phyloP scores from a whole-genome alignment of 805 yeast genomes.

The Barnettozyma populi region DNA sequence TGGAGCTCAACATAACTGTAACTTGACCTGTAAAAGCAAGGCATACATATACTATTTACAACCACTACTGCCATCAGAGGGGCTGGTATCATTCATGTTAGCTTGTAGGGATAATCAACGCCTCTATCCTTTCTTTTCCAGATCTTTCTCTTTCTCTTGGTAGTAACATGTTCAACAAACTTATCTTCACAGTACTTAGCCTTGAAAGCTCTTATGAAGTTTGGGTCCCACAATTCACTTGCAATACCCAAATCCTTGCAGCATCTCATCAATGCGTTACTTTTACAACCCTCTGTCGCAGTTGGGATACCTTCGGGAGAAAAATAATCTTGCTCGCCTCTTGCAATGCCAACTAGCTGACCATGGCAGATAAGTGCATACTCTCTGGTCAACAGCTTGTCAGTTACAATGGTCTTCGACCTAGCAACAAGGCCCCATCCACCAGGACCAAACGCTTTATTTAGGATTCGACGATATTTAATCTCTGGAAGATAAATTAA shows the following conservation, averaged over 20 bases:
- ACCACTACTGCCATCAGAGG: not conserved
- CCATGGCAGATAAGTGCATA: conserved; percentile 87
- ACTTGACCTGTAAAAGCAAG: not conserved
- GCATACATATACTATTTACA: not conserved
- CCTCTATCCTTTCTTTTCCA: conserved; percentile 86
- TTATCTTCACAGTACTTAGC: conserved; percentile 66
- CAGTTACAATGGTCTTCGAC: conserved; percentile 73
- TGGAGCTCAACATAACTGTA: no score
- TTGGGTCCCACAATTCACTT: conserved; percentile 96
- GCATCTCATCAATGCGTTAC: conserved; percentile 95
- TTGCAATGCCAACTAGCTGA: conserved; percentile 80
- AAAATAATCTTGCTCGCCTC: conserved; percentile 95
- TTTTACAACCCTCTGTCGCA: conserved; percentile 95
- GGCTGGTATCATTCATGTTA: conserved; percentile 7
- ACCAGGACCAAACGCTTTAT: conserved; percentile 94
- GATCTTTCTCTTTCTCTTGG: conserved; percentile 80
- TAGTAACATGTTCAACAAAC: conserved; percentile 77
- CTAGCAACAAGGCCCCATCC: conserved; percentile 98
- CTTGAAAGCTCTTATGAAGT: conserved; percentile 70
- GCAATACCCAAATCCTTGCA: conserved; percentile 97
- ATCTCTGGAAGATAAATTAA: conserved; percentile 89
- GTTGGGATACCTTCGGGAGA: conserved; percentile 84
- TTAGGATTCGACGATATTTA: conserved; percentile 84
- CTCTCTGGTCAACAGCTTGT: conserved; percentile 77
- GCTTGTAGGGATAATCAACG: conserved; percentile 82